Evolutionary conservation across 2,329 filamentous ascomycete species (phyloP).

Genomic region (Coleophoma crateriformis): DNA sequence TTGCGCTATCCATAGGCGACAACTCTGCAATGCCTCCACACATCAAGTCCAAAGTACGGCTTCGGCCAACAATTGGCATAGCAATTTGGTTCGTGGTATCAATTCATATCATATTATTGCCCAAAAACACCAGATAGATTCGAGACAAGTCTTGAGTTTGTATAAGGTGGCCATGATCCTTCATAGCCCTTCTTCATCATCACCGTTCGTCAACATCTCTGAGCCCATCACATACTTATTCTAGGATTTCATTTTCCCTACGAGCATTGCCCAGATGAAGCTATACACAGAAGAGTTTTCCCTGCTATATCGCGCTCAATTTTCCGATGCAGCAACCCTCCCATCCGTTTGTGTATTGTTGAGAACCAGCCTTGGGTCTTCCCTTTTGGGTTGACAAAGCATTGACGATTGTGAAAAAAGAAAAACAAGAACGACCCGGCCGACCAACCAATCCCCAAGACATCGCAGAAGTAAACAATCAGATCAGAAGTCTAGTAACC

Average conservation of each 20-base stretch:
- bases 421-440: conserved; percentile 19
- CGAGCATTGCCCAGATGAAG: conserved; percentile 25
- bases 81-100: no score
- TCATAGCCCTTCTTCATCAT: neutral
- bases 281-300: conserved; percentile 25
- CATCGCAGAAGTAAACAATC: conserved; percentile 17
- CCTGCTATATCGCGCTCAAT: conserved; percentile 19
- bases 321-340: conserved; percentile 22
- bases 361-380: conserved; percentile 24
- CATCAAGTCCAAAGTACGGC: no score
- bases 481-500: conserved; percentile 67
- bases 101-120: no score
- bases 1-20: no score
- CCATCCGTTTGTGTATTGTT: conserved; percentile 19
- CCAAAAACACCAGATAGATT: no score
- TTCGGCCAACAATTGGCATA: no score
- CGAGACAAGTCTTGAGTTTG: no score
- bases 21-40: no score
- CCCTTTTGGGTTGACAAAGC: conserved; percentile 24
- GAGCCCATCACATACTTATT: conserved; percentile 18
- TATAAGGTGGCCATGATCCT: no score
- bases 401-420: conserved; percentile 22
- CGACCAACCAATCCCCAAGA: conserved; percentile 10
- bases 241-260: conserved; percentile 24
- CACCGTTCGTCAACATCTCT: conserved; percentile 3